Conservation (phyloP, 2,329 filamentous ascomycete species). For the Fusarium sp. region DNA sequence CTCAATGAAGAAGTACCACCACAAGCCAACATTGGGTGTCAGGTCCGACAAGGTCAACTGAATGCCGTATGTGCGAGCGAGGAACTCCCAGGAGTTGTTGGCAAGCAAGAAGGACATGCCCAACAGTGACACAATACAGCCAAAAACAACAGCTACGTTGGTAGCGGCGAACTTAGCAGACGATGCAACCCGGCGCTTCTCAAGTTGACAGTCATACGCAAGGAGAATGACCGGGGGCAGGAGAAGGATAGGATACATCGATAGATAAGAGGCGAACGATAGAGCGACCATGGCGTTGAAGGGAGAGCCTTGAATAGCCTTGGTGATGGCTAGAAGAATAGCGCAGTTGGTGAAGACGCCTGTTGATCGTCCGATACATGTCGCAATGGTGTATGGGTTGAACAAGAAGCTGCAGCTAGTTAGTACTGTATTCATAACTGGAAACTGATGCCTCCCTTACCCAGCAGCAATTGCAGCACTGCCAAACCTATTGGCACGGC, state of each 20-base stretch:
- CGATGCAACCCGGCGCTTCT: conserved; percentile 51
- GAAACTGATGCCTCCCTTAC: conserved; percentile 58
- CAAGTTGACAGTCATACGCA: conserved; percentile 74
- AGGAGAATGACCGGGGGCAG: conserved; percentile 85
- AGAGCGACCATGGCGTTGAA: conserved; percentile 85
- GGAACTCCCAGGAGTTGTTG: conserved; percentile 85
- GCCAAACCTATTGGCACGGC: conserved; percentile 79
- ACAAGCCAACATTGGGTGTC: conserved; percentile 93
- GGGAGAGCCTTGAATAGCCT: conserved; percentile 78
- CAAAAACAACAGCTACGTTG: conserved; percentile 64
- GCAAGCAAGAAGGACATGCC: conserved; percentile 78
- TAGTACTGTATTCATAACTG: conserved; percentile 13
- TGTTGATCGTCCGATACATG: conserved; percentile 89
- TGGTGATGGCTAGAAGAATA: conserved; percentile 84
- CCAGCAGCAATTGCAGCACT: conserved; percentile 81
- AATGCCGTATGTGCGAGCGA: conserved; percentile 90
- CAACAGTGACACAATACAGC: conserved; percentile 71
- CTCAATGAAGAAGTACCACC: conserved; percentile 99
- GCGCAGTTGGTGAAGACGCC: conserved; percentile 89
- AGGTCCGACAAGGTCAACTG: conserved; percentile 91
- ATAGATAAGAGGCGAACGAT: conserved; percentile 88
- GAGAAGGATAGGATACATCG: conserved; percentile 89
- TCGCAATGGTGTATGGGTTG: conserved; percentile 92
- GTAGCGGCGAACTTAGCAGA: conserved; percentile 63
- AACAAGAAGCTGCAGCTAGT: conserved; percentile 77